Conservation (phyloP, 148 eudicot species). For the Chenopodium album region DNA sequence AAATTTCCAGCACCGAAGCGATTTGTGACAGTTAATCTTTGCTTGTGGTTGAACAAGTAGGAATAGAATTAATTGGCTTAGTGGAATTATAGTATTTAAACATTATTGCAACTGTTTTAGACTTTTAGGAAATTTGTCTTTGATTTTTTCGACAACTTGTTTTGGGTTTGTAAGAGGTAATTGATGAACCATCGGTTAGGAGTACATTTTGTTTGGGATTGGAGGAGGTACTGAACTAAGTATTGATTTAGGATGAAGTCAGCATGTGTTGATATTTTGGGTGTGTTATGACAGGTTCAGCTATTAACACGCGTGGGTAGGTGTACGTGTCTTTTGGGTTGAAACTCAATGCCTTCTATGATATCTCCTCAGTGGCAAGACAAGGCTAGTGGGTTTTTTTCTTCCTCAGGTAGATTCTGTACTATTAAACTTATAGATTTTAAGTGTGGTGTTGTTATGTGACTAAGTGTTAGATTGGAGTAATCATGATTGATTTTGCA, state of each 20-base stretch:
- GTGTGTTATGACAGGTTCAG: conserved; percentile 6
- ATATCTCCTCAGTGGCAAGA: conserved; percentile 96
- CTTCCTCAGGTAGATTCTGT: conserved; percentile 62
- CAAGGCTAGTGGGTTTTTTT: conserved; percentile 81
- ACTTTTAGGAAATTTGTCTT: neutral
- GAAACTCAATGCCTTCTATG: conserved; percentile 54
- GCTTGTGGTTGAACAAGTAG: neutral
- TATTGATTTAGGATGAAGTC: neutral
- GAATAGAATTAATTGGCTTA: neutral
- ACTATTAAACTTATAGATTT: neutral
- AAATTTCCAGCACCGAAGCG: neutral
- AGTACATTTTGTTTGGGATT: neutral
- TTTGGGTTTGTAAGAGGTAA: neutral
- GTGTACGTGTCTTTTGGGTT: conserved; percentile 9
- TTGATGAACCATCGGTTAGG: neutral
- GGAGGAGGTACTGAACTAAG: neutral
- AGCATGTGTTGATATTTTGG: neutral
- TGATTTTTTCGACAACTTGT: neutral
- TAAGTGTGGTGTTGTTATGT: neutral
- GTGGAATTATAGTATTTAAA: neutral
- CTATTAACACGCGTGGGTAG: neutral
- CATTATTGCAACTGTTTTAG: neutral
- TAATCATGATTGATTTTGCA: neutral
- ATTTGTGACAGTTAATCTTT: neutral
- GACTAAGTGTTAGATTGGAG: neutral